These are phyloP conservation scores for Fraxinus sp. DNA, from an alignment of 305 asterid genomes.

Conservation along the genomic window DNA sequence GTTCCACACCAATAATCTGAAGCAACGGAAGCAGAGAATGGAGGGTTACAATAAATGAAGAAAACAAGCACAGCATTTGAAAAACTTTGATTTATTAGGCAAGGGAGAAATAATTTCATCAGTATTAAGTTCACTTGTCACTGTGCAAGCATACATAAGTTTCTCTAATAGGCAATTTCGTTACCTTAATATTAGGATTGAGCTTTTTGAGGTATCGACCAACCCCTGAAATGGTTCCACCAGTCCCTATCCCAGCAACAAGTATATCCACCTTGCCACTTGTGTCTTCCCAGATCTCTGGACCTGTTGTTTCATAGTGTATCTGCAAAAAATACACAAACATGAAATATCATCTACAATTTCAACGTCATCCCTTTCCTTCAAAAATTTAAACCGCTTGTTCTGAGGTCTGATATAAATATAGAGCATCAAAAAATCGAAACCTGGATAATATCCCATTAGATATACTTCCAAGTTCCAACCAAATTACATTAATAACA, in stretches of 20 bases:
- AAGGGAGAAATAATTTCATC: conserved; percentile 38
- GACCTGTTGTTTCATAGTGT: conserved; percentile 96
- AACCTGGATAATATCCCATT: conserved; percentile 19
- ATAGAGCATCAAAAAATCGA: conserved; percentile 12
- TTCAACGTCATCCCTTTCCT: conserved; percentile 1
- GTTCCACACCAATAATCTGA: conserved; percentile 93
- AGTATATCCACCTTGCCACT: conserved; percentile 86
- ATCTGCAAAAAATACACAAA: conserved; percentile 40
- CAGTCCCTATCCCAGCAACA: conserved; percentile 97
- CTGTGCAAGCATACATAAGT: background rate
- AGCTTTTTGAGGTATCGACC: conserved; percentile 74
- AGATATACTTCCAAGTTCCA: background rate
- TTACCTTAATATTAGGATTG: conserved; percentile 76
- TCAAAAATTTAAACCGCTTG: background rate
- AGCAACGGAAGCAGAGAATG: background rate
- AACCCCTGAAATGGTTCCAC: conserved; percentile 90
- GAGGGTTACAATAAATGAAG: too few relatives aligned
- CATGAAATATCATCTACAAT: conserved; percentile 12
- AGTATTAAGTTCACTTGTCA: conserved; percentile 5
- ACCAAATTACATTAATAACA: background rate
- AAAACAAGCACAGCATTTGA: conserved; percentile 1
- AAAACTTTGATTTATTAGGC: background rate
- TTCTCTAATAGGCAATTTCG: background rate
- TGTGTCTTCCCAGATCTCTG: conserved; percentile 98
- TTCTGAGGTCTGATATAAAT: conserved; percentile 14